Conservation (phyloP, 116 monocot genomes). For the Posidonia oceanica region DNA sequence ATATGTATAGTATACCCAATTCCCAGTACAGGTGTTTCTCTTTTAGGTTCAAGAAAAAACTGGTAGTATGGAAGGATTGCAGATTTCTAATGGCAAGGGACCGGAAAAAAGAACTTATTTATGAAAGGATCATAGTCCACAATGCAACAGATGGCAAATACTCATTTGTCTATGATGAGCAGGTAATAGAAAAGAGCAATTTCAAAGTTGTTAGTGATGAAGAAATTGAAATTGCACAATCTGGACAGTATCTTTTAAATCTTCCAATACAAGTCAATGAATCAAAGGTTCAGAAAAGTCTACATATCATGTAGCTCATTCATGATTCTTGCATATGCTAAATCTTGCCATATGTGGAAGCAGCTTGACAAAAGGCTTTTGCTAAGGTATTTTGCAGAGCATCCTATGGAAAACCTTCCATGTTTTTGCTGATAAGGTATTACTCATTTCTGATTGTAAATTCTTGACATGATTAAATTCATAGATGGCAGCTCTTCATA, state of each 20-base stretch:
- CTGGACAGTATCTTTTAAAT: slow-evolving; percentile 83
- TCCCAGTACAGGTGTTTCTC: too few relatives aligned
- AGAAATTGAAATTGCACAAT: slow-evolving; percentile 81
- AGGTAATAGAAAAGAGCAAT: slow-evolving; percentile 86
- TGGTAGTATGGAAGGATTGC: too few relatives aligned
- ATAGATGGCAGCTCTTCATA: too few relatives aligned
- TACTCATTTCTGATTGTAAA: background rate
- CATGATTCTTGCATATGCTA: background rate
- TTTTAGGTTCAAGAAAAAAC: too few relatives aligned
- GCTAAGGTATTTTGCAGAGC: slow-evolving; percentile 35
- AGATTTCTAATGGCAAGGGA: too few relatives aligned
- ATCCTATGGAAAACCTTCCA: slow-evolving; percentile 48
- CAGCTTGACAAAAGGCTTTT: slow-evolving; percentile 51
- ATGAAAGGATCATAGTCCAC: too few relatives aligned
- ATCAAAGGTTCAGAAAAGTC: slow-evolving; percentile 50
- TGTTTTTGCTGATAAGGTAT: slow-evolving; percentile 61
- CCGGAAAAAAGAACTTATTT: too few relatives aligned
- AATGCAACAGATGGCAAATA: too few relatives aligned
- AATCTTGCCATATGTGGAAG: background rate
- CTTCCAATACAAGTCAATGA: slow-evolving; percentile 90
- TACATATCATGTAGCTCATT: background rate
- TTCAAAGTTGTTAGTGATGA: slow-evolving; percentile 79
- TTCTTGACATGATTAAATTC: too few relatives aligned
- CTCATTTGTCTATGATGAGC: background rate
- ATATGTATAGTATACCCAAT: too few relatives aligned